Conservation (phyloP, 2,329 filamentous ascomycete species). For the Fusarium decemcellulare region DNA sequence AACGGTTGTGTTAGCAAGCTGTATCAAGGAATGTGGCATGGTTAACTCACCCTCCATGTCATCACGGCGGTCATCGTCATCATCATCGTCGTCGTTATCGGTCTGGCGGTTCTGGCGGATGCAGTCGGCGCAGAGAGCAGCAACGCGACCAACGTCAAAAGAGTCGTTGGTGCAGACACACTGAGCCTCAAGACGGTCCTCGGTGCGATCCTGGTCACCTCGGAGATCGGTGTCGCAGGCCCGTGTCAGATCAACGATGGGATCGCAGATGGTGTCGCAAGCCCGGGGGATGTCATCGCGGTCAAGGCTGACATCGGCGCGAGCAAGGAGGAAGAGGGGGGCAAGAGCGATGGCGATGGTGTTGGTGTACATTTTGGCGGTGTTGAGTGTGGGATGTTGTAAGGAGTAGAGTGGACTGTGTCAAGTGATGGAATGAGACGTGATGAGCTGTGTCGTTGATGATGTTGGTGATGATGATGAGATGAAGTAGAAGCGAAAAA, state of each 20-base stretch:
- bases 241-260: slow-evolving; percentile 52
- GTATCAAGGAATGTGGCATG: rapidly evolving
- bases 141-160: slow-evolving; percentile 55
- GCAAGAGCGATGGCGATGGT: slow-evolving; percentile 48
- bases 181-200: slow-evolving; percentile 55
- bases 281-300: slow-evolving; percentile 51
- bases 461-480: slow-evolving; percentile 4
- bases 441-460: not conserved
- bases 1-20: not conserved
- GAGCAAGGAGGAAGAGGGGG: slow-evolving; percentile 47
- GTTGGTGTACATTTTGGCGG: slow-evolving; percentile 48
- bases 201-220: slow-evolving; percentile 49
- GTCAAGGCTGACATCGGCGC: slow-evolving; percentile 53
- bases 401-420: not conserved
- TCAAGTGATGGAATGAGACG: no score
- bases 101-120: slow-evolving; percentile 51
- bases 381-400: slow-evolving; percentile 18
- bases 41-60: slow-evolving; percentile 42
- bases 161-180: slow-evolving; percentile 59
- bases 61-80: slow-evolving; percentile 35
- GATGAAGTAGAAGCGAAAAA: not conserved
- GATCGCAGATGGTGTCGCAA: slow-evolving; percentile 55
- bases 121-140: slow-evolving; percentile 56
- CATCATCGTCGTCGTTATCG: slow-evolving; percentile 36
- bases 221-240: slow-evolving; percentile 53